Evolutionary conservation across 495 filamentous ascomycete genomes (phyloP).

Genomic region (Xylaria venustula): DNA sequence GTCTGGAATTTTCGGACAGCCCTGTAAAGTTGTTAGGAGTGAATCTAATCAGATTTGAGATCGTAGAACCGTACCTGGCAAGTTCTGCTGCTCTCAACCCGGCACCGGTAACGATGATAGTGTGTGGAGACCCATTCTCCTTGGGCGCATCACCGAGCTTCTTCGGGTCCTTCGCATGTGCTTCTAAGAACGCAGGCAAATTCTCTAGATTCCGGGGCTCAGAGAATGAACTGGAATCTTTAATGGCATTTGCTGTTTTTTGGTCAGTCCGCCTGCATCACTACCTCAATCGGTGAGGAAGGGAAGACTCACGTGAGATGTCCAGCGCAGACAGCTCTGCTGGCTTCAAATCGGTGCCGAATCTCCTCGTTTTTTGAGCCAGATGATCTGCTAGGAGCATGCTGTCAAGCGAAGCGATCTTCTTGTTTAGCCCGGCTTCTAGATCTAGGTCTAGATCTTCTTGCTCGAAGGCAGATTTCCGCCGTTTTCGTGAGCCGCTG

Average conservation of each 20-base stretch:
- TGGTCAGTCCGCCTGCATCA: not conserved
- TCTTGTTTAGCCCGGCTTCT: conserved; percentile 71
- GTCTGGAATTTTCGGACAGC: conserved; percentile 73
- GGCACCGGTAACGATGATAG: conserved; percentile 75
- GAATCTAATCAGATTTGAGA: not conserved
- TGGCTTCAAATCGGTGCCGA: conserved; percentile 71
- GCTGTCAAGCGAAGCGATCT: conserved; percentile 78
- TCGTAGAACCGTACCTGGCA: conserved; percentile 53
- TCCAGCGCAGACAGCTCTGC: conserved; percentile 81
- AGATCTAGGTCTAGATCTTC: conserved; percentile 60
- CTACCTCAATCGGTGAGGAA: no score
- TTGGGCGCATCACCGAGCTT: conserved; percentile 62
- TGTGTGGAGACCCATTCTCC: conserved; percentile 78
- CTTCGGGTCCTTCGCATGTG: conserved; percentile 52
- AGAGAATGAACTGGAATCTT: conserved; percentile 72
- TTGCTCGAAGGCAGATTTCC: conserved; percentile 54
- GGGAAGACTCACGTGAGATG: conserved; percentile 64
- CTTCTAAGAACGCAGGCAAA: conserved; percentile 74
- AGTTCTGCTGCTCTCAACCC: conserved; percentile 79
- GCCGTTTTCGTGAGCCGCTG: conserved; percentile 45
- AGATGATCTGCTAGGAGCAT: conserved; percentile 83
- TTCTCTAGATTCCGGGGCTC: conserved; percentile 62
- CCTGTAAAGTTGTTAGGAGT: conserved; percentile 39
- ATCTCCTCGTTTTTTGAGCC: conserved; percentile 72
- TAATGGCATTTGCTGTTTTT: conserved; percentile 37